Conservation (phyloP, 2,329 filamentous ascomycete genomes). For the Botrytis fragariae region DNA sequence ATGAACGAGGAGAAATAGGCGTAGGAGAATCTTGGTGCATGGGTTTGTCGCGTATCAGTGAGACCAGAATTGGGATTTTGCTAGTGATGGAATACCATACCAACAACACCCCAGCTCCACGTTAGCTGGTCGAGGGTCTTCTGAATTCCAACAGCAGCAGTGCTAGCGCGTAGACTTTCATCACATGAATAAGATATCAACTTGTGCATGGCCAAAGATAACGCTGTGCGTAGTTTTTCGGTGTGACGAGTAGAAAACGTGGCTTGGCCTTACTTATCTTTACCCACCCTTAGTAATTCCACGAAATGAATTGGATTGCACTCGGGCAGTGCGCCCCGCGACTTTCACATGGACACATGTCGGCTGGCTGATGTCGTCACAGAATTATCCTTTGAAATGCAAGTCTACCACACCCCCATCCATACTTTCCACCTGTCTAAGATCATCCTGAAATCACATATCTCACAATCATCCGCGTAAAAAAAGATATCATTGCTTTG, state of each 20-base stretch:
- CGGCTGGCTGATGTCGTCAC: neutral
- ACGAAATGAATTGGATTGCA: neutral
- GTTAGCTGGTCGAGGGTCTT: neutral
- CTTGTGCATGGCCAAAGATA: neutral
- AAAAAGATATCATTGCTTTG: slow-evolving; percentile 32
- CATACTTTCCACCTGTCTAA: slow-evolving; percentile 8
- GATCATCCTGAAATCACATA: slow-evolving; percentile 3
- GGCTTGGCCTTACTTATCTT: neutral
- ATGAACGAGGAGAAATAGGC: too few relatives aligned
- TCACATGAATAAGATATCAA: neutral
- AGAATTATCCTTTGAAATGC: neutral
- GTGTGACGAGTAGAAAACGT: neutral
- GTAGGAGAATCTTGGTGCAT: neutral
- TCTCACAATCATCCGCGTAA: slow-evolving; percentile 9
- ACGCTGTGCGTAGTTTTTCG: neutral
- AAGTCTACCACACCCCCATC: neutral
- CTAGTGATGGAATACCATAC: neutral
- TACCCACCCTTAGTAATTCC: neutral
- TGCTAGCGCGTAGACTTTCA: neutral
- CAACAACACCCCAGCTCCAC: neutral
- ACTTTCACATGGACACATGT: neutral
- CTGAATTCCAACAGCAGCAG: neutral
- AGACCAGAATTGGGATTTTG: neutral
- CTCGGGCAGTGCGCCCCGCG: too few relatives aligned
- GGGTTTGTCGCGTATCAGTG: neutral